These are phyloP conservation scores for Mycena galericulata DNA, from an alignment of 768 basidiomycete genomes.

Conservation along the genomic window DNA sequence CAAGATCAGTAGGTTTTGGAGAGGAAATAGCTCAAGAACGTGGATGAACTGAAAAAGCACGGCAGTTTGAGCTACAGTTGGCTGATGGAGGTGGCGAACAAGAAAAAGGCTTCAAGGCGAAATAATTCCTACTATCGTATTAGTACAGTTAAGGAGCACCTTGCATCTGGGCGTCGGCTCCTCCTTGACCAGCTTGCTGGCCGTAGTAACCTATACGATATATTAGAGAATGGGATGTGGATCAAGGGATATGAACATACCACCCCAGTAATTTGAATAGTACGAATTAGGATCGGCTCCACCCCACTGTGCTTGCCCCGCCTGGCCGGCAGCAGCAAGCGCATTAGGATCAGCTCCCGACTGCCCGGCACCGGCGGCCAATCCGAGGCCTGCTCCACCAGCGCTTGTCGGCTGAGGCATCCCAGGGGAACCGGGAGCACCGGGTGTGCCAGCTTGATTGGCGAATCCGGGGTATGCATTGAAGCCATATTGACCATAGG, in stretches of 20 bases:
- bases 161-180: constrained; percentile 68
- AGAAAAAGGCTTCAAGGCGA: constrained; percentile 26
- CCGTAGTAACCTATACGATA: constrained; percentile 77
- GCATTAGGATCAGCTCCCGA: constrained; percentile 67
- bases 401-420: constrained; percentile 69
- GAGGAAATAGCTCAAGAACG: constrained; percentile 29
- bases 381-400: constrained; percentile 66
- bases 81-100: constrained; percentile 35
- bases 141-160: constrained; percentile 54
- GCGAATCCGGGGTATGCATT: constrained; percentile 80
- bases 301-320: constrained; percentile 83
- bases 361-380: constrained; percentile 67
- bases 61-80: constrained; percentile 36
- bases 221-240: constrained; percentile 28
- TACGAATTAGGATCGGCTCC: constrained; percentile 79
- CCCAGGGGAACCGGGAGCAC: constrained; percentile 65
- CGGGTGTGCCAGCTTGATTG: constrained; percentile 64
- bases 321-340: constrained; percentile 64
- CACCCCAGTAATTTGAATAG: constrained; percentile 88
- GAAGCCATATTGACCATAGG: constrained; percentile 86
- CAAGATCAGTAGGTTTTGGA: constrained; percentile 25
- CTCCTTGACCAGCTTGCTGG: constrained; percentile 75
- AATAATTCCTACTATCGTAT: constrained; percentile 28
- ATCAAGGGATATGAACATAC: constrained; percentile 54
- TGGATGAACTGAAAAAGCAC: constrained; percentile 30